Base-by-base conservation (phyloP, 345 rosid genomes). In the Turritis glabra region DNA sequence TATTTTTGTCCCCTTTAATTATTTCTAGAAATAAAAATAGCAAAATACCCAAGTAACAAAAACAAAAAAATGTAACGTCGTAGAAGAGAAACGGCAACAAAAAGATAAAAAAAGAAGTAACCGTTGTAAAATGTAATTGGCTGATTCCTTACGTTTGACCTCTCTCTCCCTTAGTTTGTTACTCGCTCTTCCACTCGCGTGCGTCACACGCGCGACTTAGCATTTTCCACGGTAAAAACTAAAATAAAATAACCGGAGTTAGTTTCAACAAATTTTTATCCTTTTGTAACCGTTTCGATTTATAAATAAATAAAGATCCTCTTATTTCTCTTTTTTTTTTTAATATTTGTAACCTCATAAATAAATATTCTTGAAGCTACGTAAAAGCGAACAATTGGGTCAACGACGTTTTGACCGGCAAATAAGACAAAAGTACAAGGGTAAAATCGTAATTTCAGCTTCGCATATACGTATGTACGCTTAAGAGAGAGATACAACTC, bases 391-490 rank as follows among this genome's bases (percentile, higher is more conserved):
- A 9, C 25, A 17, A 40, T 64, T 71, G 76, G 85, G 91, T 90
- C 90, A 85, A 81, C 83, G 68, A 13, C 19, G 72, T 75, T 85
- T 90, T 90, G 88, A 88, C 85, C 47, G 17, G 69, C 5, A 68
- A 67, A 53, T 77, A 77, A 43, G 51, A 77, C 62, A 65, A 65
- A 64, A 62, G 11, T 10, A 78, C 78, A 80, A 60, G 79, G 43
- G 3, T 33, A 73, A 44, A 82, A 81, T 0, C n/a, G 78, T 65
- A 51, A 50, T 60, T 55, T 69, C 64, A 14, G 1, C 8, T 25
- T 38, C 5, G 53, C 74, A 26, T 73, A 68, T 73, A 68, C 75
- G 72, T 68, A 55, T 69, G 47, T 71, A 51, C 58, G 56, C 38
- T 10, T 52, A 74, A 79, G 77, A 61, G 44, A 40, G 46, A 40